Base-by-base conservation (phyloP, 2,329 filamentous ascomycete genomes). In the Cercospora sesami region DNA sequence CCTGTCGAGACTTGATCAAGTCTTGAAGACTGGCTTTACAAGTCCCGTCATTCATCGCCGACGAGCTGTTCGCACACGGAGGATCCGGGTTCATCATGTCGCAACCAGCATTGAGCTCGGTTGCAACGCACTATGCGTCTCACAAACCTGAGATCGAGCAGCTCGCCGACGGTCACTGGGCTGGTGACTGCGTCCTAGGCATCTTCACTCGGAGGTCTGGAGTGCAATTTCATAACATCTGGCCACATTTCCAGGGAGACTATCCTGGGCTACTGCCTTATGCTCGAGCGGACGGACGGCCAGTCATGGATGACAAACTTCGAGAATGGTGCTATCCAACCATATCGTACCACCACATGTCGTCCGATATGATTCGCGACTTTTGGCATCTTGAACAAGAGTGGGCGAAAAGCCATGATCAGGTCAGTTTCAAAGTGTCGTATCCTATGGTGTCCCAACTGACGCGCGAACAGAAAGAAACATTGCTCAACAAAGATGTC, bases 11-110 rank as follows among this genome's bases (percentile, higher is more conserved):
- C n/a, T n/a, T n/a, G n/a, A n/a, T n/a, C n/a, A n/a, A n/a, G n/a
- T n/a, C n/a, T n/a, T n/a, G n/a, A n/a, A n/a, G n/a, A n/a, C n/a
- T n/a, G n/a, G n/a, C n/a, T n/a, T n/a, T n/a, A n/a, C n/a, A n/a
- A n/a, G n/a, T n/a, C 21, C 82, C 84, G 71, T 84, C 84, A 73
- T 79, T 81, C 73, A 83, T 81, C 66, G 77, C 76, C n/a, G 69
- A 76, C 4, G 69, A 77, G 0, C 72, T 78, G 6, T 80, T 82
- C 45, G 81, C 78, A 0, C 80, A 83, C 61, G 78, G 79, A n/a
- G 80, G 80, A 10, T 74, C 79, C 3, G 81, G 81, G 5, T 82
- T 81, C n/a, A 58, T 83, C 30, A 68, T 83, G 14, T 83, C 81
- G 0, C 74, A 79, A 9, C 75, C 78, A 3, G 80, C 81, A 0